Evolutionary conservation across 352 stramenopile species (phyloP).

Genomic region (Plasmopara viticola): DNA sequence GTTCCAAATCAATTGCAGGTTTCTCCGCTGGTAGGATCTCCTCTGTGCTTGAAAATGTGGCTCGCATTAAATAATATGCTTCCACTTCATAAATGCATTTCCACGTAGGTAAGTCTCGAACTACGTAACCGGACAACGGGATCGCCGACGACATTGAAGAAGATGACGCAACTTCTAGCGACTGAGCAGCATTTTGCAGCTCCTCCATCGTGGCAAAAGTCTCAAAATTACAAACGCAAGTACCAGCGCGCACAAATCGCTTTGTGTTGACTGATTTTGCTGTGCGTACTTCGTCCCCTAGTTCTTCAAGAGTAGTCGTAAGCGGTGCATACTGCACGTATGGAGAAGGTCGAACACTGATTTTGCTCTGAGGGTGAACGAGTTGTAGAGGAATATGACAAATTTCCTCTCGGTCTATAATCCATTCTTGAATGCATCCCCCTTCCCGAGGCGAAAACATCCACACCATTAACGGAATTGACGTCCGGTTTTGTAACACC

Average conservation of each 20-base stretch:
- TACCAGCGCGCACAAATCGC: slow-evolving; percentile 71
- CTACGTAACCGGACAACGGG: slow-evolving; percentile 70
- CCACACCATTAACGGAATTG: slow-evolving; percentile 84
- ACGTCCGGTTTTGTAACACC: slow-evolving; percentile 82
- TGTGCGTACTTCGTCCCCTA: slow-evolving; percentile 63
- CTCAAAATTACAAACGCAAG: slow-evolving; percentile 79
- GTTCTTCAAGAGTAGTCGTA: slow-evolving; percentile 71
- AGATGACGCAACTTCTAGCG: slow-evolving; percentile 24
- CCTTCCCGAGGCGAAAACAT: slow-evolving; percentile 79
- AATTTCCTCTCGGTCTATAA: slow-evolving; percentile 77
- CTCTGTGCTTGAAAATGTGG: slow-evolving; percentile 65
- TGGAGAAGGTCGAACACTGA: slow-evolving; percentile 77
- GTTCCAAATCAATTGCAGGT: slow-evolving; percentile 16
- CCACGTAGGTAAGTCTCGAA: slow-evolving; percentile 78
- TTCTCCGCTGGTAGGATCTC: slow-evolving; percentile 26
- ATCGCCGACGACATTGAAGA: slow-evolving; percentile 34
- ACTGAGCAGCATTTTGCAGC: slow-evolving; percentile 41
- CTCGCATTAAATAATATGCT: slow-evolving; percentile 82
- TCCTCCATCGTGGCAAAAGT: slow-evolving; percentile 70
- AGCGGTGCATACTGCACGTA: slow-evolving; percentile 83
- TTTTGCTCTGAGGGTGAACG: slow-evolving; percentile 83
- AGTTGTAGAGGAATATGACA: slow-evolving; percentile 79
- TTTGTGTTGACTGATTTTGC: slow-evolving; percentile 73
- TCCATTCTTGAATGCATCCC: slow-evolving; percentile 70
- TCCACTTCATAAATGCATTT: slow-evolving; percentile 87